These are phyloP conservation scores for Chaetomium olivaceum DNA, from an alignment of 2,329 filamentous ascomycete species.

Conservation along the genomic window DNA sequence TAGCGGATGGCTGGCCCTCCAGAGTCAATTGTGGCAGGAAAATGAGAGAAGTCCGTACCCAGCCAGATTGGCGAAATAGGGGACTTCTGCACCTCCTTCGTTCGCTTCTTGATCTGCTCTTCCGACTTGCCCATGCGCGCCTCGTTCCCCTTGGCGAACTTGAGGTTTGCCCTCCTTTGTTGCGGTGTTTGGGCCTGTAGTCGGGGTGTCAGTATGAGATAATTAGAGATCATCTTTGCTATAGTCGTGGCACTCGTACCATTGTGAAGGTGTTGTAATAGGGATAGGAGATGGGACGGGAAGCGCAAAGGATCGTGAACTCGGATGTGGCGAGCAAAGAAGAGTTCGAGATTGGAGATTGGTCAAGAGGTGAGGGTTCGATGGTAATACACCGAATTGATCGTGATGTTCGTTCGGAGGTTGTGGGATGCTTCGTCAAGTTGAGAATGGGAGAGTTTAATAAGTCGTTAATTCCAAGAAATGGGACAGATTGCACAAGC, in stretches of 20 bases:
- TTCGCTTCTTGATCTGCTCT: slow-evolving; percentile 60
- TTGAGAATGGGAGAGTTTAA: neutral
- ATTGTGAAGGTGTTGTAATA: slow-evolving; percentile 24
- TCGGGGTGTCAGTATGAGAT: neutral
- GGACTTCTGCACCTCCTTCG: slow-evolving; percentile 58
- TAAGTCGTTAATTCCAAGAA: slow-evolving; percentile 2
- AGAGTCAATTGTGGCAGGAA: neutral
- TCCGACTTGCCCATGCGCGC: slow-evolving; percentile 74
- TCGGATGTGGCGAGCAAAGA: neutral
- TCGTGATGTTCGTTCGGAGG: neutral
- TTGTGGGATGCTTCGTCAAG: neutral
- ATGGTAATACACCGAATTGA: neutral
- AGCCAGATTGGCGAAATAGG: slow-evolving; percentile 66
- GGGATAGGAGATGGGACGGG: neutral
- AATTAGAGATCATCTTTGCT: neutral
- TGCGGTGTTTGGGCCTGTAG: slow-evolving; percentile 77
- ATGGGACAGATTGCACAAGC: slow-evolving; percentile 36
- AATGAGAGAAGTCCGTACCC: slow-evolving; percentile 43
- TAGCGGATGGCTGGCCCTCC: slow-evolving; percentile 17
- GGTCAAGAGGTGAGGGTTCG: neutral
- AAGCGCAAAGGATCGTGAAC: neutral
- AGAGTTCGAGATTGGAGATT: neutral
- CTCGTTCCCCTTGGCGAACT: slow-evolving; percentile 74
- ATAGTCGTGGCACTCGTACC: slow-evolving; percentile 22
- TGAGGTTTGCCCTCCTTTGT: slow-evolving; percentile 77